Base-by-base conservation (phyloP, 1,284 basidiomycete genomes). In the Rhodotorula glutinis region DNA sequence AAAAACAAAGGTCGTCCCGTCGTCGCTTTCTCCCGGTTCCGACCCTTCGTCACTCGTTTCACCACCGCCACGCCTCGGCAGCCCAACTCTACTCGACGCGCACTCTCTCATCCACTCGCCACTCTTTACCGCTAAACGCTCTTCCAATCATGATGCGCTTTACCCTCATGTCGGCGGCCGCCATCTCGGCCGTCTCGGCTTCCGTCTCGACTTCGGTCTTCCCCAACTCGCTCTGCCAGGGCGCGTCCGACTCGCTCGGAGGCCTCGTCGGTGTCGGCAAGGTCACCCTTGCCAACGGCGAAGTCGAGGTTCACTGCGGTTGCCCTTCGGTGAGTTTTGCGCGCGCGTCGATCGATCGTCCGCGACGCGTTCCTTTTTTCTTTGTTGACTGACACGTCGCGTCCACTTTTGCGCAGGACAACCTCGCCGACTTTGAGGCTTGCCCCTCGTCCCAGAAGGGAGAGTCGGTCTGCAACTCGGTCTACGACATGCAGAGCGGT, bases 121-220 rank as follows among this genome's bases (percentile, higher is more conserved):
- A 29, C 40, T 44, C 65, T 14, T 25, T 25, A n/a, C n/a, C n/a
- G n/a, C n/a, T n/a, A n/a, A n/a, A n/a, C n/a, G n/a, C n/a, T n/a
- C n/a, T n/a, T n/a, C n/a, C 57, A 30, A 43, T 19, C 46, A 70
- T 70, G 69, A 60, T 67, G 49, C 69, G 69, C 52, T 51, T 67
- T 49, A 62, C 65, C 38, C 69, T 70, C 54, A 59, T 66, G 53
- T 54, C 63, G 49, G 58, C 58, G 27, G 58, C 58, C 13, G 65
- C 65, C 44, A 53, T 66, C 60, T 47, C 60, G 21, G 55, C 69
- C 51, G 69, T 65, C 43, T 60, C 60, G 55, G 71, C 65, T 17
- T 63, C 65, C 21, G 43, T 72, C 43, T 72, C 71, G 55, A 67
- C 65, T 30, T 70, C 67, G n/a, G 65, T 67, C n/a, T 70, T 72